These are phyloP conservation scores for Sextonia rubra DNA, from an alignment of 164 flowering plant species.

Conservation along the genomic window DNA sequence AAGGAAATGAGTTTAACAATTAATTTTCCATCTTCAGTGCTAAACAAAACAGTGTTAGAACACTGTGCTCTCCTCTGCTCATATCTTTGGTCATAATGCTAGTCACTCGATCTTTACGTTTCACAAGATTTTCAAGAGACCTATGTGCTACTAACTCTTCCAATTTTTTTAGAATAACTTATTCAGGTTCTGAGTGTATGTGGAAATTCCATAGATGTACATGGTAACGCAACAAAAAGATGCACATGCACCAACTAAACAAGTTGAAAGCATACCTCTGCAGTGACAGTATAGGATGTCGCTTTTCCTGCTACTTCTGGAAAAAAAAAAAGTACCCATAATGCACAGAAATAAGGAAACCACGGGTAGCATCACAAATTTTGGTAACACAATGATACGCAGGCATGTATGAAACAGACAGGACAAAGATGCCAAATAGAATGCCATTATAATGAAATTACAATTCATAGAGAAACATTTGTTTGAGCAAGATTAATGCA, in stretches of 20 bases:
- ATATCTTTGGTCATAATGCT: no score
- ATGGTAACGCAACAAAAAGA: not conserved
- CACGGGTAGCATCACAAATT: not conserved
- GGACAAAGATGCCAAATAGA: not conserved
- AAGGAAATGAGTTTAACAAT: no score
- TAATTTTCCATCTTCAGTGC: no score
- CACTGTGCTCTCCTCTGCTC: no score
- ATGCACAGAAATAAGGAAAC: not conserved
- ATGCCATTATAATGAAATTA: not conserved
- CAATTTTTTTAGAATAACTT: no score
- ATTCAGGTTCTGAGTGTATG: not conserved
- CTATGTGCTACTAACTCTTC: no score
- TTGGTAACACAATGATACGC: not conserved
- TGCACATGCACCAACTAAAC: no score
- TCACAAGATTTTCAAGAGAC: no score
- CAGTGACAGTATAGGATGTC: slow-evolving; percentile 38
- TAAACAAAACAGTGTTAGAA: no score
- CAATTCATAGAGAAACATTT: not conserved
- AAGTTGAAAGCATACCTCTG: slow-evolving; percentile 37
- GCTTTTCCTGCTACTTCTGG: slow-evolving; percentile 37
- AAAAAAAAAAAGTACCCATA: not conserved
- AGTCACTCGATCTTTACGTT: no score
- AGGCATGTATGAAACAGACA: not conserved
- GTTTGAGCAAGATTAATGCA: no score
- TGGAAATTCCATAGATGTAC: not conserved